Base-by-base conservation (phyloP, 257 asterid species). In the Nicotiana obtusifolia region DNA sequence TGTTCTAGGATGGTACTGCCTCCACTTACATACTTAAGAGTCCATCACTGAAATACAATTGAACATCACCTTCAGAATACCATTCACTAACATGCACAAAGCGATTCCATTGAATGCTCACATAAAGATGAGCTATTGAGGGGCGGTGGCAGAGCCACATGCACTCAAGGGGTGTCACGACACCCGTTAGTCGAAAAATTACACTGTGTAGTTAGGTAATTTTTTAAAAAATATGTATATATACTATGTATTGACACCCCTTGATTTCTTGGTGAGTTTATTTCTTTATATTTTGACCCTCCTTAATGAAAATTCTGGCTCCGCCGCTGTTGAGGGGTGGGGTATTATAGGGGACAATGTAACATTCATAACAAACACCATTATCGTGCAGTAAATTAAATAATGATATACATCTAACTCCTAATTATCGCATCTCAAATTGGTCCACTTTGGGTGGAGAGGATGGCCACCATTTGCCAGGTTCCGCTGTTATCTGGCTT, bases 41-140 rank as follows among this genome's bases (percentile, higher is more conserved):
- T 87, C 89, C 93, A 91, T 94, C 64, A 26, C 88, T 83, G 86
- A 62, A 86, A 84, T 31, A 30, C 68, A 47, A 14, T 73, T 7
- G 47, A 73, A 24, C 37, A 73, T 24, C 61, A 47, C 22, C 37
- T 73, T 47, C 22, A 73, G 24, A 73, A 73, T 3, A 24, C 59
- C 61, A 73, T 24, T 31, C 7, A 75, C 56, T 69, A 69, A 9
- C 37, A 22, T 4, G n/a, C 8, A 24, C 14, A 71, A 69, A 69
- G 78, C 7, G 35, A 71, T 6, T 22, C 53, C 57, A 22, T 6
- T 22, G 22, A 44, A 22, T 20, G 22, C 8, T 13, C 78, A 71
- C 60, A 71, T 54, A 69, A 71, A 75, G 62, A 24, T 75, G 62
- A 10, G 20, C 19, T 15, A 13, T 75, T 24, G 33, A 44, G 5